Percentiles rank a stretch among this genome's conserved stretches.
These are phyloP conservation scores for Colletotrichum zoysiae DNA, from an alignment of 2,329 filamentous ascomycete genomes.

Conservation along the genomic window DNA sequence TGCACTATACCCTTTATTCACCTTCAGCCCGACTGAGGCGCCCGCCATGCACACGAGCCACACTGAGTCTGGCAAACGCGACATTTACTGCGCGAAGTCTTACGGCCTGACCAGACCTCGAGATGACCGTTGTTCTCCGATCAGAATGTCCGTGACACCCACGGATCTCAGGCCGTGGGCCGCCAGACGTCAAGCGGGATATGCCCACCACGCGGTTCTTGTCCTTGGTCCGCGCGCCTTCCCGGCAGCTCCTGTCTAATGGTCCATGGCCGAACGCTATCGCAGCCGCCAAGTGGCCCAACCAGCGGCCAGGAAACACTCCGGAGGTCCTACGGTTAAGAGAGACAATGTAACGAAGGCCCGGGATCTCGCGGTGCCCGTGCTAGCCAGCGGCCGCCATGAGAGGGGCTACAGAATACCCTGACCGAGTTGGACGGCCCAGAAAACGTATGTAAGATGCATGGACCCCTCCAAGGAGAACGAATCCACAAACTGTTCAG, in stretches of 20 bases:
- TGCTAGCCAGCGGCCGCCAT: not conserved
- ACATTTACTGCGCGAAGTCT: not conserved
- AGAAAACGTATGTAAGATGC: conserved; percentile 8
- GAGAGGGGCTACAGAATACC: not conserved
- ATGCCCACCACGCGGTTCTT: conserved; percentile 5
- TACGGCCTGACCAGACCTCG: conserved; percentile 9
- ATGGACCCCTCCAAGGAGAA: not conserved
- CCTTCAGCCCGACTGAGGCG: conserved; percentile 26
- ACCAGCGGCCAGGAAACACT: not conserved
- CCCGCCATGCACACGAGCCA: conserved; percentile 34
- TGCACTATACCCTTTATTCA: conserved; percentile 2
- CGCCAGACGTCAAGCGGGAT: conserved; percentile 2
- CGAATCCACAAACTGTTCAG: conserved; percentile 2
- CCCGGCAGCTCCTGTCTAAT: conserved; percentile 3
- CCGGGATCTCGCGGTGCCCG: not conserved
- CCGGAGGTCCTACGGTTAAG: conserved; percentile 3
- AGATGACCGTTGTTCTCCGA: conserved; percentile 13
- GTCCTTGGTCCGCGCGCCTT: conserved; percentile 15
- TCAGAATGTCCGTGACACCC: conserved; percentile 23
- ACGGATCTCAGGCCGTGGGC: not conserved
- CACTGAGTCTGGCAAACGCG: not conserved
- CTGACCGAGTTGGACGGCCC: conserved; percentile 10
- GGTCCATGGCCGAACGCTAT: conserved; percentile 6
- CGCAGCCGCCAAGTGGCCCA: not conserved
- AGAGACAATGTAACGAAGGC: conserved; percentile 1